Evolutionary conservation across 805 yeast genomes (phyloP).

Genomic region (Candida anglica): DNA sequence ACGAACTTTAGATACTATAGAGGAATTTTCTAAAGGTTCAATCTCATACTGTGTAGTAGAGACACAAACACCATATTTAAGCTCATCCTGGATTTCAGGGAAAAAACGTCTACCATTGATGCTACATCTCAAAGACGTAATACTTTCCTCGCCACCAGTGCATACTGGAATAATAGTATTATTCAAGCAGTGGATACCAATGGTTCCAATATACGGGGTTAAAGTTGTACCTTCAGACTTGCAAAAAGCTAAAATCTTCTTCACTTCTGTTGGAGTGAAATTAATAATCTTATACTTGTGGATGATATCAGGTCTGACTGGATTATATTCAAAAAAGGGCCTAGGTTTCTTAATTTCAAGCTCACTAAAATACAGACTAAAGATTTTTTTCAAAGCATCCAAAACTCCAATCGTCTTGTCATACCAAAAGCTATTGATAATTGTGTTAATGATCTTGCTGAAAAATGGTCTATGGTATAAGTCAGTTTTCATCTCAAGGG

Average conservation of each 20-base stretch:
- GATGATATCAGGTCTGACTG: not conserved
- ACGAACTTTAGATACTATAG: not conserved
- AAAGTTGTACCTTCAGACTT: constrained; percentile 12
- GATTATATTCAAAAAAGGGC: not conserved
- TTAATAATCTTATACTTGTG: constrained; percentile 7
- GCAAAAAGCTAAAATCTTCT: constrained; percentile 9
- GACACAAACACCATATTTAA: constrained; percentile 6
- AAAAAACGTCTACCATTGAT: constrained; percentile 11
- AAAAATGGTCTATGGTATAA: constrained; percentile 1
- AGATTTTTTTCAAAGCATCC: not conserved
- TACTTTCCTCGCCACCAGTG: not conserved
- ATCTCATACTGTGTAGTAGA: not conserved
- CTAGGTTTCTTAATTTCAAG: not conserved
- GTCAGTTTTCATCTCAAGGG: constrained; percentile 1
- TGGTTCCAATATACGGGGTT: constrained; percentile 15
- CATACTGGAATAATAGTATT: constrained; percentile 12
- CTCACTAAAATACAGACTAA: not conserved
- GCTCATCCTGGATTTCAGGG: constrained; percentile 6
- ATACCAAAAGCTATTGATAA: not conserved
- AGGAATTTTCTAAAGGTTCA: not conserved
- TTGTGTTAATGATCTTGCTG: not conserved
- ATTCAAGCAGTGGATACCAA: constrained; percentile 13
- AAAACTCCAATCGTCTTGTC: not conserved
- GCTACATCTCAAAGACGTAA: constrained; percentile 4
- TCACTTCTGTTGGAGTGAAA: constrained; percentile 9